Base-by-base conservation (phyloP, 108 stramenopile genomes). In the Nannochloropsis gaditana region DNA sequence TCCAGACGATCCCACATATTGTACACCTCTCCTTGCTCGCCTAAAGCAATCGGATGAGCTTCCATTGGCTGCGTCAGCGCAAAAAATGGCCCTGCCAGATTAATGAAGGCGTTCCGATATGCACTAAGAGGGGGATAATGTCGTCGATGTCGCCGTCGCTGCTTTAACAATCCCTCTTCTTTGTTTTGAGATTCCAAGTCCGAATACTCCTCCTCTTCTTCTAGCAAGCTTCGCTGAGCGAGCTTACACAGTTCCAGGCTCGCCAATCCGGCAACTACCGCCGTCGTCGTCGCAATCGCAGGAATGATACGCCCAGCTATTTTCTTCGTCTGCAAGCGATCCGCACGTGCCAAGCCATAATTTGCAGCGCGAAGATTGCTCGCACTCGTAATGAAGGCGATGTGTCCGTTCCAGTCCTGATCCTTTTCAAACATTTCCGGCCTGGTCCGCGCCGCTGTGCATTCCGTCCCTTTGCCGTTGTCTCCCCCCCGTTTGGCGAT, bases 271-370 rank as follows among this genome's bases (percentile, higher is more conserved):
- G 90, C 84, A 5, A 87, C 82, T 11, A 90, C 81, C 31, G 91
- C 88, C 9, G 92, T 90, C 21, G 92, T 89, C 44, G 91, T 91
- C 21, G 91, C 90, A 21, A 91, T 85, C 8, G 92, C 90, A 4
- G 91, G 91, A 2, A 91, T 85, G 84, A 91, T 86, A 10, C 45
- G 43, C 11, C 91, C 90, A 5, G 90, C 88, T 45, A 91, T 88
- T 9, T 82, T 83, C 86, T 87, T 87, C 19, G 83, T 84, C 31
- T 43, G 80, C 45, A 91, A 91, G 43, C 86, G 9, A 80, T 87
- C 86, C 42, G 79, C 85, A 9, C 21, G 43, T 19, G 88, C 87
- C 44, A 93, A 90, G 19, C 86, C 85, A 86, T 91, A 92, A 43
- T 45, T 82, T 43, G 41, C 43, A 9, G 89, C 90, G 19, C 92